These are phyloP conservation scores for Pseudogymnoascus sp. DNA, from an alignment of 2,329 filamentous ascomycete species.

Conservation along the genomic window DNA sequence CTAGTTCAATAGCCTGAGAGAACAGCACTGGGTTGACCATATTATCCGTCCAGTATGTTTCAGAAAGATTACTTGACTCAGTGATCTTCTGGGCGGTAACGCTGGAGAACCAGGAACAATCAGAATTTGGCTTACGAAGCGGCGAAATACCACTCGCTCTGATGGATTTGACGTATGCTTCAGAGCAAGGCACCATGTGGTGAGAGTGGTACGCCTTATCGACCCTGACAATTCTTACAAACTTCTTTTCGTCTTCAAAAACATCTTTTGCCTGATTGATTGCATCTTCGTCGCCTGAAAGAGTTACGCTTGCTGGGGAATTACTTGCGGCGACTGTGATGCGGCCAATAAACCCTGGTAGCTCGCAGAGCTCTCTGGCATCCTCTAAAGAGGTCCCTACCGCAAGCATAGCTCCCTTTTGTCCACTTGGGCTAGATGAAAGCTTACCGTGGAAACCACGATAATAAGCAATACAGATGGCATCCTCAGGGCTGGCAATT, in stretches of 20 bases:
- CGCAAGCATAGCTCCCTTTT: slow-evolving; percentile 47
- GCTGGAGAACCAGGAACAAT: slow-evolving; percentile 24
- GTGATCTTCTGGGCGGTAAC: slow-evolving; percentile 13
- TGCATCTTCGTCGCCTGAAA: slow-evolving; percentile 18
- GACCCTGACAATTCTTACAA: slow-evolving; percentile 20
- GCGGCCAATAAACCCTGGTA: neutral
- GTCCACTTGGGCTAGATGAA: slow-evolving; percentile 24
- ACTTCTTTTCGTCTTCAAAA: slow-evolving; percentile 16
- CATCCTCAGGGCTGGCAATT: slow-evolving; percentile 26
- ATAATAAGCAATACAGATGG: slow-evolving; percentile 40
- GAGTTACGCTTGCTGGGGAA: slow-evolving; percentile 22
- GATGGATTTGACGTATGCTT: slow-evolving; percentile 20
- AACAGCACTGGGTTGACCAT: slow-evolving; percentile 39
- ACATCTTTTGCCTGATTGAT: slow-evolving; percentile 14
- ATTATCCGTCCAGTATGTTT: slow-evolving; percentile 39
- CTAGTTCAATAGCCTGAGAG: slow-evolving; percentile 18
- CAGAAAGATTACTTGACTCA: slow-evolving; percentile 10
- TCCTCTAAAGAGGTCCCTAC: slow-evolving; percentile 32
- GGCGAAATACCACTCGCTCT: neutral
- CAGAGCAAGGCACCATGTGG: slow-evolving; percentile 28
- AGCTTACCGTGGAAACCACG: slow-evolving; percentile 21
- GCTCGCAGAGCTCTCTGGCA: neutral
- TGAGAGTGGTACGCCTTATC: slow-evolving; percentile 27
- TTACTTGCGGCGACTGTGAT: slow-evolving; percentile 31
- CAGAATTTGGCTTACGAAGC: slow-evolving; percentile 13